Conservation (phyloP, 306 rosid genomes). For the Neltuma alba region DNA sequence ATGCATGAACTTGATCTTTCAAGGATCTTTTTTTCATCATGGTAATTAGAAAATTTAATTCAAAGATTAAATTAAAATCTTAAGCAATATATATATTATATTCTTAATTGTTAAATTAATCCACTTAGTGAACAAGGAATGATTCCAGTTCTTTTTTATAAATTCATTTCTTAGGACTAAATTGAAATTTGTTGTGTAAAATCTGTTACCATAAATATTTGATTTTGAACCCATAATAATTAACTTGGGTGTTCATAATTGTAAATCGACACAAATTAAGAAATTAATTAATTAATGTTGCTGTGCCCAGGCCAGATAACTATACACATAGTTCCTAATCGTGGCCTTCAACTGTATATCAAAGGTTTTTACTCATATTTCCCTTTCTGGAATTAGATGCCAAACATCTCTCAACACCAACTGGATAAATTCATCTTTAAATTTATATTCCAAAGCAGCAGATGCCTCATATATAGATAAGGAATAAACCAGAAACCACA, state of each 20-base stretch:
- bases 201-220: neutral
- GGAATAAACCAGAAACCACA: slow-evolving; percentile 30
- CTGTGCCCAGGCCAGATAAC: too few species aligned
- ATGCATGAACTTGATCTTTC: too few species aligned
- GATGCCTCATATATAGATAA: slow-evolving; percentile 60
- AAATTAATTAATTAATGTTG: too few species aligned
- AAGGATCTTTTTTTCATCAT: too few species aligned
- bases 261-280: neutral
- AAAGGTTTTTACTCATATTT: slow-evolving; percentile 20
- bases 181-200: neutral
- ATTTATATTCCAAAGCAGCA: slow-evolving; percentile 48
- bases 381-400: slow-evolving; percentile 62
- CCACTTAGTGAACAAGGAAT: neutral
- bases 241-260: too few species aligned
- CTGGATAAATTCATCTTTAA: slow-evolving; percentile 61
- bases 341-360: too few species aligned
- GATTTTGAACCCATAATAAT: too few species aligned
- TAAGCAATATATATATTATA: too few species aligned
- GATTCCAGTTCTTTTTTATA: neutral
- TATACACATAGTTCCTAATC: too few species aligned
- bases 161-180: neutral
- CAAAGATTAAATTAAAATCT: too few species aligned
- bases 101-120: neutral
- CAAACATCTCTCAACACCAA: slow-evolving; percentile 32
- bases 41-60: too few species aligned